Evolutionary conservation across 2,329 filamentous ascomycete species (phyloP).

Genomic region (Aspergillus clavatus): DNA sequence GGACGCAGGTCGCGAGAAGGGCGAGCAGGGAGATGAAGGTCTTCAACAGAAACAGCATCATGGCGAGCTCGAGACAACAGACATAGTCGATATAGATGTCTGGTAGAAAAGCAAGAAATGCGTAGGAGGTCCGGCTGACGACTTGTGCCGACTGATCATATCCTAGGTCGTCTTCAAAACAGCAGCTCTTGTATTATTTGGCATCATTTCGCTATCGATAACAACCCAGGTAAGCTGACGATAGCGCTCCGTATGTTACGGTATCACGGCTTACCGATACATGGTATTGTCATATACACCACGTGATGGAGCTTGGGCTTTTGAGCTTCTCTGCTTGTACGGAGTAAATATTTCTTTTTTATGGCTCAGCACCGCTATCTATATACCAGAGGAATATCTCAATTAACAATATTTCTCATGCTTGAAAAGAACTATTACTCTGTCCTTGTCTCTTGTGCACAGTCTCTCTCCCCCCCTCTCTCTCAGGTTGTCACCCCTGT

Average conservation of each 20-base stretch:
- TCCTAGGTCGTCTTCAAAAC: not conserved
- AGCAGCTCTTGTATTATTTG: slow-evolving; percentile 5
- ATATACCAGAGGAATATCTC: not conserved
- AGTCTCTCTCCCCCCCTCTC: no score
- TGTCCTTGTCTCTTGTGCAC: not conserved
- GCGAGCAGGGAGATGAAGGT: slow-evolving; percentile 29
- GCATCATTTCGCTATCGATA: slow-evolving; percentile 15
- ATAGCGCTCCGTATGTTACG: no score
- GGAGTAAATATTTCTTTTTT: not conserved
- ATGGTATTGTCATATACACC: not conserved
- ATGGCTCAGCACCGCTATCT: not conserved
- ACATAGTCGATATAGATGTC: slow-evolving; percentile 15
- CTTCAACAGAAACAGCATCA: slow-evolving; percentile 34
- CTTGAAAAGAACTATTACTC: not conserved
- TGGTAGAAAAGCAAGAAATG: not conserved
- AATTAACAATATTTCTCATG: not conserved
- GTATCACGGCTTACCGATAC: no score
- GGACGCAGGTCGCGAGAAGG: slow-evolving; percentile 29
- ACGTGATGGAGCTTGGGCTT: not conserved
- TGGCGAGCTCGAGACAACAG: slow-evolving; percentile 2
- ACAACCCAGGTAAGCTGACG: not conserved
- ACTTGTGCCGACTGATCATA: not conserved
- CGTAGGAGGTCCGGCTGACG: not conserved
- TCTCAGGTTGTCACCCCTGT: no score
- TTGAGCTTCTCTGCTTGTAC: not conserved